A percentile compares a stretch with the other conserved stretches of the same genome.
phyloP scores from a whole-genome alignment of 257 asterid genomes.

The Ajuga chamaepitys region DNA sequence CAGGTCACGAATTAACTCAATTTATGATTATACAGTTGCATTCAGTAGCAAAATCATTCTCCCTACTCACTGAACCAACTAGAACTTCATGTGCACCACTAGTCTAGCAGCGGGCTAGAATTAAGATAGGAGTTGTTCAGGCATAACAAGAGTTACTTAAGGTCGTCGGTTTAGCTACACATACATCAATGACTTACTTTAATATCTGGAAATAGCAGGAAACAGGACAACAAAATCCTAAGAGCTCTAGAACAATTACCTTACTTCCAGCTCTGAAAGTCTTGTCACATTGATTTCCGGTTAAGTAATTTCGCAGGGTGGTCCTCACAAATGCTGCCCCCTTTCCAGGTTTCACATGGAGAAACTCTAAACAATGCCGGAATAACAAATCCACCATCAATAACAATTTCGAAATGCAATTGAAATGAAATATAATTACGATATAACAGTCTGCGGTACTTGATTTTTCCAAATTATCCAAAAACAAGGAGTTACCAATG shows the following conservation, averaged over 20 bases:
- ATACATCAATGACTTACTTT: background rate
- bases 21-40: background rate
- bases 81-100: background rate
- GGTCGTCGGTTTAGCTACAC: background rate
- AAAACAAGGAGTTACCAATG: constrained; percentile 44
- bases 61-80: background rate
- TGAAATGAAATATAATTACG: background rate
- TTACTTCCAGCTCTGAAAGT: constrained; percentile 97
- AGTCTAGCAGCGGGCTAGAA: background rate
- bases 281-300: constrained; percentile 80
- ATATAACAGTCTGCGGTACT: background rate
- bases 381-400: constrained; percentile 4
- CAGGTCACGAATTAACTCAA: background rate
- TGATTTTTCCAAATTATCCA: background rate
- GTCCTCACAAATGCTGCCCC: constrained; percentile 97
- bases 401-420: background rate
- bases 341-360: constrained; percentile 96
- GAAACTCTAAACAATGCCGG: constrained; percentile 58
- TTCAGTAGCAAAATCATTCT: background rate
- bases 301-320: constrained; percentile 63
- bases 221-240: constrained; percentile 2
- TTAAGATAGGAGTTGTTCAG: background rate
- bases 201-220: background rate
- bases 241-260: constrained; percentile 33
- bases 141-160: background rate